Conservation (phyloP, 805 yeast species). For the Saccharomycopsis fermentans region DNA sequence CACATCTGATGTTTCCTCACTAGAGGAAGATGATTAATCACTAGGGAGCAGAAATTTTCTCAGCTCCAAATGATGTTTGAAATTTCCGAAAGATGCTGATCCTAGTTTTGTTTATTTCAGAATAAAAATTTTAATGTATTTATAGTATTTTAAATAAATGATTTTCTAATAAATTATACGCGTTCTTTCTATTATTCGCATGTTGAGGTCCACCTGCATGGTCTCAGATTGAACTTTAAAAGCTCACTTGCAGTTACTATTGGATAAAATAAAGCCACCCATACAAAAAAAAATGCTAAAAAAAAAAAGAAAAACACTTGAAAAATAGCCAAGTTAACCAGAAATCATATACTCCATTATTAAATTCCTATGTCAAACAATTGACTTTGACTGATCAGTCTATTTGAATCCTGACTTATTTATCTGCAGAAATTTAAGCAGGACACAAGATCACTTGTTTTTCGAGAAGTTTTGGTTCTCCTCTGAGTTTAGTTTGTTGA, state of each 20-base stretch:
- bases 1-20: constrained; percentile 3
- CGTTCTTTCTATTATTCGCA: neutral
- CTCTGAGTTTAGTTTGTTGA: too few relatives aligned
- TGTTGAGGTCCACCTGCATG: neutral
- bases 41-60: too few relatives aligned
- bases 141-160: neutral
- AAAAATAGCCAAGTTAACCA: too few relatives aligned
- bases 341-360: too few relatives aligned
- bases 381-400: too few relatives aligned
- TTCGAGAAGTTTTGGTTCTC: neutral
- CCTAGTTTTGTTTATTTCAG: too few relatives aligned
- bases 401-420: too few relatives aligned
- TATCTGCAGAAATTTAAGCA: too few relatives aligned
- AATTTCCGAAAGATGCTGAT: too few relatives aligned
- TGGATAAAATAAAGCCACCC: neutral
- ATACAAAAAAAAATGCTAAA: neutral
- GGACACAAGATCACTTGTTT: neutral
- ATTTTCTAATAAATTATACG: neutral
- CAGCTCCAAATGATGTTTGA: neutral
- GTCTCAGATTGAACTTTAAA: neutral
- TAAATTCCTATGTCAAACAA: too few relatives aligned
- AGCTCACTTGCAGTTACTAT: neutral
- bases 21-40: constrained; percentile 4
- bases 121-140: neutral
- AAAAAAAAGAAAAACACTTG: too few relatives aligned